These are phyloP conservation scores for Neonectria coccinea DNA, from an alignment of 2,329 filamentous ascomycete genomes.

Conservation along the genomic window DNA sequence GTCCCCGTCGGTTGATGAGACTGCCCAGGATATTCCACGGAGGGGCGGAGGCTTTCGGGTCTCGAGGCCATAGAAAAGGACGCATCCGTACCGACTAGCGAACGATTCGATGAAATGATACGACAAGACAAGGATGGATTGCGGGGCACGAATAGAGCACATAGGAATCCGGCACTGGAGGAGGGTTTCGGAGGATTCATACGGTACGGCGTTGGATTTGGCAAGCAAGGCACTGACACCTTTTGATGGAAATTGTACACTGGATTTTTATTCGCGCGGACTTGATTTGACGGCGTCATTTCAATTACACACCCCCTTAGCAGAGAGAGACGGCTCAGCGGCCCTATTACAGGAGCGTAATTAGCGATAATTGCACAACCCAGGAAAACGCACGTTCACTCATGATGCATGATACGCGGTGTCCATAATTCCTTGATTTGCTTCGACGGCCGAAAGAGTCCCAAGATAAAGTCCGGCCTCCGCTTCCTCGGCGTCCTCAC, in stretches of 20 bases:
- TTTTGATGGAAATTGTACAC: slow-evolving; percentile 39
- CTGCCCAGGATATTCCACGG: background rate
- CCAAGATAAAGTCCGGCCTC: slow-evolving; percentile 2
- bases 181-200: slow-evolving; percentile 22
- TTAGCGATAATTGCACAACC: slow-evolving; percentile 43
- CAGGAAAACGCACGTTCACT: slow-evolving; percentile 23
- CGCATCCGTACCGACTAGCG: background rate
- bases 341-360: slow-evolving; percentile 41
- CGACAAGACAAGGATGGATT: slow-evolving; percentile 13
- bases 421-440: background rate
- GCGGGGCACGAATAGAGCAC: slow-evolving; percentile 25
- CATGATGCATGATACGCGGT: background rate
- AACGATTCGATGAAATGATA: slow-evolving; percentile 11
- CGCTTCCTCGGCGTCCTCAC: background rate
- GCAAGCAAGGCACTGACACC: slow-evolving; percentile 13
- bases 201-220: slow-evolving; percentile 37
- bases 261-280: slow-evolving; percentile 25
- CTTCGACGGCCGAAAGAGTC: background rate
- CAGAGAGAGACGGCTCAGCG: slow-evolving; percentile 20
- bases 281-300: slow-evolving; percentile 11
- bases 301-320: slow-evolving; percentile 4
- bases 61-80: slow-evolving; percentile 16
- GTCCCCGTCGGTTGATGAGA: background rate
- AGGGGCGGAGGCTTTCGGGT: background rate
- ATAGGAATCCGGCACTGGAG: slow-evolving; percentile 16